phyloP scores from a whole-genome alignment of 352 stramenopile genomes.

The Blastocystis sp. region DNA sequence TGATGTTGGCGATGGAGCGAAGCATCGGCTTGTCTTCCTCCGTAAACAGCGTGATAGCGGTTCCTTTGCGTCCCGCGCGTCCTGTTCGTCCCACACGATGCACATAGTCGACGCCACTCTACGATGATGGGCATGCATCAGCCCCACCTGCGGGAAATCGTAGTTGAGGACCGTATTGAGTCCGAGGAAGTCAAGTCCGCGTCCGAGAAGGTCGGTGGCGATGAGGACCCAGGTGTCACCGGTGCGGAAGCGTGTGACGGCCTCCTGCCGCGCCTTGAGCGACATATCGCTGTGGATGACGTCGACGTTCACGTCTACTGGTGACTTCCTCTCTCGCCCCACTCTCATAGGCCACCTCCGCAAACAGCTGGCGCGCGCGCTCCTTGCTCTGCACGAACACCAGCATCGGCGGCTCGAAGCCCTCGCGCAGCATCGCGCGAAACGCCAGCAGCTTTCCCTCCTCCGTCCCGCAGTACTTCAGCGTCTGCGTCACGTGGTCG shows the following conservation, averaged over 20 bases:
- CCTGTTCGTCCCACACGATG: conserved; percentile 90
- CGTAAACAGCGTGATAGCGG: conserved; percentile 91
- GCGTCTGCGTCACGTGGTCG: conserved; percentile 76
- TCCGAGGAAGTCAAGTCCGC: conserved; percentile 96
- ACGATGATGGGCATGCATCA: conserved; percentile 14
- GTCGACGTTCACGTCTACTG: conserved; percentile 72
- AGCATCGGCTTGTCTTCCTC: conserved; percentile 77
- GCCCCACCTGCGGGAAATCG: conserved; percentile 76
- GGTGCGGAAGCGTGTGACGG: conserved; percentile 85
- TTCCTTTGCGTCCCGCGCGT: conserved; percentile 77
- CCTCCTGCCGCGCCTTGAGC: conserved; percentile 77
- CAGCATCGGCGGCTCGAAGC: conserved; percentile 84
- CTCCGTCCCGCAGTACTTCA: conserved; percentile 96
- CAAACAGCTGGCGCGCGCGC: conserved; percentile 87
- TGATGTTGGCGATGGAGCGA: conserved; percentile 90
- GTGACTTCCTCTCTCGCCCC: conserved; percentile 60
- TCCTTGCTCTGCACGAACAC: conserved; percentile 97
- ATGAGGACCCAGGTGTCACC: conserved; percentile 94
- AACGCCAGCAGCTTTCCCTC: conserved; percentile 94
- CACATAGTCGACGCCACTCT: conserved; percentile 86
- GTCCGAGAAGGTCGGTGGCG: conserved; percentile 92
- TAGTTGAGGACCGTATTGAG: conserved; percentile 99
- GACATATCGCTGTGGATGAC: conserved; percentile 88
- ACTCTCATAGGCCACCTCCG: conserved; percentile 90
- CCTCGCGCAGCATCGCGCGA: conserved; percentile 77